Percentiles rank a stretch among this genome's conserved stretches.
Conservation (phyloP, 305 asterid genomes). For the Rubia balearica region DNA sequence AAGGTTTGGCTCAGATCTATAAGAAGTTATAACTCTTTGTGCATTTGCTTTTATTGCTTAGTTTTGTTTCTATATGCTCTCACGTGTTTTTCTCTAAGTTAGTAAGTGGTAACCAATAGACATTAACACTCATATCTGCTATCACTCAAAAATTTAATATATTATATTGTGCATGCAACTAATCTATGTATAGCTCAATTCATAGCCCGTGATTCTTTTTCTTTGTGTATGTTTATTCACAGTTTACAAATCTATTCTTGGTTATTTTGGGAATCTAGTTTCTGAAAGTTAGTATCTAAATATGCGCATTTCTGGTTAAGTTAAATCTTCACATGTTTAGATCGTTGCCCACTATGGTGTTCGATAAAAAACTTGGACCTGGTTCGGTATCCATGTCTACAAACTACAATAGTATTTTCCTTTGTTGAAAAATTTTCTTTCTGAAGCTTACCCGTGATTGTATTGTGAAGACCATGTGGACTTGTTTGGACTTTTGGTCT, state of each 20-base stretch:
- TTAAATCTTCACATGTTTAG: background rate
- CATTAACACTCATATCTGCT: background rate
- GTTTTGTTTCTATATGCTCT: background rate
- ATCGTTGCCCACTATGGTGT: background rate
- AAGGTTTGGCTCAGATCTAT: slow-evolving; percentile 42
- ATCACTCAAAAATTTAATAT: background rate
- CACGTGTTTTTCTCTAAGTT: background rate
- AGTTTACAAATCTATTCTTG: background rate
- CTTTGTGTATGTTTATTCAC: background rate
- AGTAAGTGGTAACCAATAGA: background rate
- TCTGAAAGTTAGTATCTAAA: background rate
- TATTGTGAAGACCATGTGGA: background rate
- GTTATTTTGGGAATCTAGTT: background rate
- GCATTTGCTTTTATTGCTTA: background rate
- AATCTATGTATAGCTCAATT: background rate
- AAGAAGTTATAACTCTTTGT: background rate
- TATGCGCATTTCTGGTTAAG: background rate
- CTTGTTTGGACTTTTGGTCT: no score
- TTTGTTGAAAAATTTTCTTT: background rate
- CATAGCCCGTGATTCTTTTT: background rate
- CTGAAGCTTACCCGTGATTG: background rate
- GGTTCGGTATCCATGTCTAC: background rate
- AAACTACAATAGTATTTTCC: no score
- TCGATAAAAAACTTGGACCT: background rate
- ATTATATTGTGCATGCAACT: background rate